Evolutionary conservation across 768 basidiomycete species (phyloP).

Genomic region (Termitomyces sp.): DNA sequence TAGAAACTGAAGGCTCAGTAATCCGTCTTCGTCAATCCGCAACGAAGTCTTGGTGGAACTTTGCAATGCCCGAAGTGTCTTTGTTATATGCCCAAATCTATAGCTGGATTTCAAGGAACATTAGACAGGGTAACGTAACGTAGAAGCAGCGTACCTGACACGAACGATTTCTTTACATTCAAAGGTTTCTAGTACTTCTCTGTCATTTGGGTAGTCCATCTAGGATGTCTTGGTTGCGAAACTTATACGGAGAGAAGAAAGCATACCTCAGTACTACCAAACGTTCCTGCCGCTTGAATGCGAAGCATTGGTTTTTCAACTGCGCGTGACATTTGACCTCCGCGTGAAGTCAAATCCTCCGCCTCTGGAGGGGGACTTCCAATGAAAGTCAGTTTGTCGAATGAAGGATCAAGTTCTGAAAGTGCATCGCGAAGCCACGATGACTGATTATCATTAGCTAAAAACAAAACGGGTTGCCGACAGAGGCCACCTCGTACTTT

Average conservation of each 20-base stretch:
- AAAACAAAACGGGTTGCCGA: background rate
- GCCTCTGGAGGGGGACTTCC: constrained; percentile 56
- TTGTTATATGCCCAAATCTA: constrained; percentile 72
- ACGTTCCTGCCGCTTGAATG: constrained; percentile 77
- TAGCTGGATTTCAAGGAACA: constrained; percentile 52
- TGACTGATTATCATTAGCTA: constrained; percentile 40
- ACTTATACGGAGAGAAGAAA: background rate
- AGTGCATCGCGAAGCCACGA: constrained; percentile 94
- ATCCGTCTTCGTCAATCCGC: constrained; percentile 77
- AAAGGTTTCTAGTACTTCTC: constrained; percentile 87
- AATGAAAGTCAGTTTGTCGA: constrained; percentile 80
- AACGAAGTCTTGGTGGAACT: constrained; percentile 86
- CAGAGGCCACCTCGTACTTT: constrained; percentile 45
- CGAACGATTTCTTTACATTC: constrained; percentile 67
- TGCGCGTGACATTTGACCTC: constrained; percentile 24
- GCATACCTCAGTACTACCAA: constrained; percentile 80
- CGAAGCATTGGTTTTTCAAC: constrained; percentile 64
- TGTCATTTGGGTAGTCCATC: constrained; percentile 97
- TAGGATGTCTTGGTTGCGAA: constrained; percentile 23
- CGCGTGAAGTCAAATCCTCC: constrained; percentile 11
- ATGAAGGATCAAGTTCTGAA: constrained; percentile 86
- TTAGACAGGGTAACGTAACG: background rate
- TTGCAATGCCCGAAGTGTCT: constrained; percentile 72
- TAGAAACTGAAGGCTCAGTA: constrained; percentile 87
- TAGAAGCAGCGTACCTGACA: constrained; percentile 55